These are phyloP conservation scores for Miscanthus lutarioriparius DNA, from an alignment of 176 grass and related monocot species.

Conservation along the genomic window DNA sequence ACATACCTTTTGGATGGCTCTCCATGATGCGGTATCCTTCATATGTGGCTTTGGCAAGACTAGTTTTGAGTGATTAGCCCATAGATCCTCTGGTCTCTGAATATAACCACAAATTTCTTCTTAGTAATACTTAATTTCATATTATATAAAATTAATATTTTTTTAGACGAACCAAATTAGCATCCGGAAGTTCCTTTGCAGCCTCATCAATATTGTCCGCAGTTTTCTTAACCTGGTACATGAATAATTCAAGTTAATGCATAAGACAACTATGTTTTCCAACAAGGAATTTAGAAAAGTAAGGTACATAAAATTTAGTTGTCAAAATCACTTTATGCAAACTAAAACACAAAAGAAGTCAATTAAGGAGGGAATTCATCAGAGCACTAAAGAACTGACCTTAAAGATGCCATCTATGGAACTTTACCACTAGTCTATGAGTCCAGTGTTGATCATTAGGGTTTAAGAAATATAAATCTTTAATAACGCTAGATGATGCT, in stretches of 20 bases:
- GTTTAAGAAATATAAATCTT: not conserved
- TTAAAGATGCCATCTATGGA: not conserved
- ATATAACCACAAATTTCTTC: conserved; percentile 26
- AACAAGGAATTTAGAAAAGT: not conserved
- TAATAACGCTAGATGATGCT: not conserved
- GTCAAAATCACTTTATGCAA: not conserved
- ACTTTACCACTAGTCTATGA: not conserved
- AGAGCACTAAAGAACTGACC: not conserved
- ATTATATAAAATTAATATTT: conserved; percentile 10
- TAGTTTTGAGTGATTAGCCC: conserved; percentile 86
- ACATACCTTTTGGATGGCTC: conserved; percentile 81
- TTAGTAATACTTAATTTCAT: conserved; percentile 10
- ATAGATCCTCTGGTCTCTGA: conserved; percentile 87
- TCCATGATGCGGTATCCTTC: conserved; percentile 75
- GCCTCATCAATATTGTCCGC: conserved; percentile 88
- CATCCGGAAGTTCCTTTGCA: conserved; percentile 96
- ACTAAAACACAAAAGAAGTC: not conserved
- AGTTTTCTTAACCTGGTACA: conserved; percentile 80
- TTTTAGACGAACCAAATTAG: conserved; percentile 66
- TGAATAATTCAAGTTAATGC: conserved; percentile 9
- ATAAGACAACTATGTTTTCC: not conserved
- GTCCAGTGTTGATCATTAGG: not conserved
- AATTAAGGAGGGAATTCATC: not conserved
- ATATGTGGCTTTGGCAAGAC: conserved; percentile 90
- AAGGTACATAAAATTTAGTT: not conserved